These are phyloP conservation scores for Eimeria tenella DNA, from an alignment of 169 alveolate species.

Conservation along the genomic window DNA sequence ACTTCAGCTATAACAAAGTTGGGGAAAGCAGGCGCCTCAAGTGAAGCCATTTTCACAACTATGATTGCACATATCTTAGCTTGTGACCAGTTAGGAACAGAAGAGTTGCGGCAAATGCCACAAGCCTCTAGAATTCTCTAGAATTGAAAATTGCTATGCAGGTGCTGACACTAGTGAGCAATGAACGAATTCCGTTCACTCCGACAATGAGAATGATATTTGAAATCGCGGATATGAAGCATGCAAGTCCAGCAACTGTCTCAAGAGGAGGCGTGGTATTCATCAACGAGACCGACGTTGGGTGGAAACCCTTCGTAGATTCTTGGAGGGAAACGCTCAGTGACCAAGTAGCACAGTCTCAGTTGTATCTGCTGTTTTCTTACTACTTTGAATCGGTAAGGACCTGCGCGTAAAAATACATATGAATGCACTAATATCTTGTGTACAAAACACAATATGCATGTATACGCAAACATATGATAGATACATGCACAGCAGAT, in stretches of 20 bases:
- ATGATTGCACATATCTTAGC: background rate
- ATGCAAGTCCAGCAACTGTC: slow-evolving; percentile 97
- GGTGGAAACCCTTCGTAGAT: slow-evolving; percentile 93
- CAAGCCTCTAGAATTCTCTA: background rate
- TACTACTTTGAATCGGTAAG: slow-evolving; percentile 88
- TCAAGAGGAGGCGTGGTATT: slow-evolving; percentile 96
- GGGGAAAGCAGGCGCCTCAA: too few species aligned
- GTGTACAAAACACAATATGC: too few species aligned
- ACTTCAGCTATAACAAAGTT: too few species aligned
- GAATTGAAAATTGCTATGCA: background rate
- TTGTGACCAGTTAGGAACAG: background rate
- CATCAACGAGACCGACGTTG: slow-evolving; percentile 93
- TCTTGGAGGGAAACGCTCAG: slow-evolving; percentile 92
- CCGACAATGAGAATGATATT: slow-evolving; percentile 94
- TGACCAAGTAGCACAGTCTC: slow-evolving; percentile 93
- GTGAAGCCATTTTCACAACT: background rate
- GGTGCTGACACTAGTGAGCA: slow-evolving; percentile 94
- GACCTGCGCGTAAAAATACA: background rate
- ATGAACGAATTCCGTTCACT: slow-evolving; percentile 96
- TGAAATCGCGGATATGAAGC: slow-evolving; percentile 93
- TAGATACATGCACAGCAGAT: too few species aligned
- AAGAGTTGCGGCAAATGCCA: background rate
- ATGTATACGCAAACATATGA: too few species aligned
- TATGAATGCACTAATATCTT: too few species aligned
- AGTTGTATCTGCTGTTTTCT: slow-evolving; percentile 91